A percentile compares a stretch with the other conserved stretches of the same genome.
Evolutionary conservation across 78 protist genomes (phyloP).

Genomic region (Planoprotostelium fungivorum): DNA sequence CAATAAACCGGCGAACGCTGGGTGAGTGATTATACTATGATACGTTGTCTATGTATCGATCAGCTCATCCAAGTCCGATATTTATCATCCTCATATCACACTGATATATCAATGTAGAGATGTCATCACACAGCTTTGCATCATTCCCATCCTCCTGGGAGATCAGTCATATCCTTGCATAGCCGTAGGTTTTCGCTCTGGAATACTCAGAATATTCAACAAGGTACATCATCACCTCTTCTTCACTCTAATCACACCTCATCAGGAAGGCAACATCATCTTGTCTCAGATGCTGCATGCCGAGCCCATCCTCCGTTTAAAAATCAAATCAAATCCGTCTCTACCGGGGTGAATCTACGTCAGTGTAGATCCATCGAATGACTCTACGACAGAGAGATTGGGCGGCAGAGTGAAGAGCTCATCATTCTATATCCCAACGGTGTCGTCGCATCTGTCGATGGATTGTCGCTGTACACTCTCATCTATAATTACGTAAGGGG

Average conservation of each 20-base stretch:
- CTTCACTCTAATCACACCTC: too few relatives aligned
- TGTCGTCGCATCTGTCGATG: background rate
- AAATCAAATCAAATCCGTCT: background rate
- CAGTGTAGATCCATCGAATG: background rate
- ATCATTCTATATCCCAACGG: background rate
- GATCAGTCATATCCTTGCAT: background rate
- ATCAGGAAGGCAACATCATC: too few relatives aligned
- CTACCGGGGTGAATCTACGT: background rate
- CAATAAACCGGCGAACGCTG: background rate
- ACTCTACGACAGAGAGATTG: background rate
- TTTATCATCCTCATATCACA: too few relatives aligned
- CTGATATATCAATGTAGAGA: too few relatives aligned
- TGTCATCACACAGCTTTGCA: background rate
- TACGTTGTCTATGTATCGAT: too few relatives aligned
- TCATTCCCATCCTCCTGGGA: background rate
- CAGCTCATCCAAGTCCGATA: too few relatives aligned
- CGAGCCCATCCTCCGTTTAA: background rate
- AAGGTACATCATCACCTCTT: background rate
- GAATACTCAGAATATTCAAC: background rate
- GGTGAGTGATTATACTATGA: background rate
- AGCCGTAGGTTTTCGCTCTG: background rate
- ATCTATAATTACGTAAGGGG: background rate
- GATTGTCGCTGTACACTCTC: background rate
- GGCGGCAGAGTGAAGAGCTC: background rate
- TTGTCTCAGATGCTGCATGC: background rate